A percentile compares a stretch with the other conserved stretches of the same genome.
These are phyloP conservation scores for Veloporphyrellus conicus DNA, from an alignment of 1,284 basidiomycete genomes.

Conservation along the genomic window DNA sequence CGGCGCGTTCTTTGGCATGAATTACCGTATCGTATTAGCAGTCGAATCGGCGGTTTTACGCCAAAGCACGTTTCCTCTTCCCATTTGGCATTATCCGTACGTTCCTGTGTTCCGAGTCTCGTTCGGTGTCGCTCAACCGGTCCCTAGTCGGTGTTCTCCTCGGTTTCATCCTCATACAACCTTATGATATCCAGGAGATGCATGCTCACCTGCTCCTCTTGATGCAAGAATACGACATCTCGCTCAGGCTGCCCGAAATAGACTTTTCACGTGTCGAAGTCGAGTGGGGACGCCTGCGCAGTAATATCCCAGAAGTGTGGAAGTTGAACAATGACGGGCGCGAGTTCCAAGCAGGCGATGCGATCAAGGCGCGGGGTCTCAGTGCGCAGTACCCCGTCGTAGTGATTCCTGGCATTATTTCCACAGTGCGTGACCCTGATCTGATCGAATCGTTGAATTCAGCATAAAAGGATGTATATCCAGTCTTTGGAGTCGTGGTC, in stretches of 20 bases:
- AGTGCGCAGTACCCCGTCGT: slow-evolving; percentile 75
- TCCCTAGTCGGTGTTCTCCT: slow-evolving; percentile 58
- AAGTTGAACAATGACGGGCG: slow-evolving; percentile 78
- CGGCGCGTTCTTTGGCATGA: not conserved
- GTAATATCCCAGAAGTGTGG: slow-evolving; percentile 69
- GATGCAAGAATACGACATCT: slow-evolving; percentile 55
- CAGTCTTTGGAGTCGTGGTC: slow-evolving; percentile 85
- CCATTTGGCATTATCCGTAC: slow-evolving; percentile 46
- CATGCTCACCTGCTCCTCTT: slow-evolving; percentile 51
- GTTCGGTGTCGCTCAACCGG: not conserved
- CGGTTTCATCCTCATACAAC: slow-evolving; percentile 58
- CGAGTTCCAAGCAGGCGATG: slow-evolving; percentile 81
- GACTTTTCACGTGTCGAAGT: slow-evolving; percentile 61
- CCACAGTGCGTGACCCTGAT: slow-evolving; percentile 48
- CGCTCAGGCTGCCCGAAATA: slow-evolving; percentile 54
- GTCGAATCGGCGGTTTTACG: slow-evolving; percentile 24
- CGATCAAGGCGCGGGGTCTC: slow-evolving; percentile 63
- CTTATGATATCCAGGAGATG: slow-evolving; percentile 55
- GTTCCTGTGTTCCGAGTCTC: slow-evolving; percentile 10
- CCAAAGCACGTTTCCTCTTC: slow-evolving; percentile 43
- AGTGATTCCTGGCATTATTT: slow-evolving; percentile 76
- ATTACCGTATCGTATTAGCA: slow-evolving; percentile 9
- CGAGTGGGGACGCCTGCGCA: slow-evolving; percentile 65
- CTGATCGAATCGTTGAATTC: not conserved
- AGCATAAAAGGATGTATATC: not conserved